Evolutionary conservation across 495 filamentous ascomycete genomes (phyloP), one percentile per base, ranked within the genome.

Genomic region (Staphylotrichum longicolle): DNA sequence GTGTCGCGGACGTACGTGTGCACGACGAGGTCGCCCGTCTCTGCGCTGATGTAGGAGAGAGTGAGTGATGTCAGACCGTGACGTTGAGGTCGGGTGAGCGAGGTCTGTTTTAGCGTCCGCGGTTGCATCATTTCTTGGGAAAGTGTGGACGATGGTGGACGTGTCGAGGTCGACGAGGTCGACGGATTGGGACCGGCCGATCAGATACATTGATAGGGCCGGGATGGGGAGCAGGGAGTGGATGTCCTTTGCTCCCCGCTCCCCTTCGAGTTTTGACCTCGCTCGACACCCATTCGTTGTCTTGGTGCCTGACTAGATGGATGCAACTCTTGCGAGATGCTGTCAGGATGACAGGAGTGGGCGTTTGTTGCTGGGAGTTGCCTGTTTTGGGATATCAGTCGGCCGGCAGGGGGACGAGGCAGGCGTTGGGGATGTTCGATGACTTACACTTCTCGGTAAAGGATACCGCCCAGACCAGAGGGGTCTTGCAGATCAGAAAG

Each of bases 111-210:
- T 12, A 87, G 65, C 0, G 82, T 79, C 9, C 77, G 75, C 9
- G 76, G 77, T 39, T 82, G 79, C 64, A 87, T 82, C 27, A 77
- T 75, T 30, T 82, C 81, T 2, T 86, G 41, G 57, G 53, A 89
- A 84, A 7, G 78, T 81, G 63, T 85, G 77, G 42, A 87, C 75
- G 34, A 85, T 69, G 15, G 68, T 73, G 7, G 76, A 76, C 33
- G 75, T 78, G 30, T 76, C 66, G 1, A 83, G 68, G 64, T 85
- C 79, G 45, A 86, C 73, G 3, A 88, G 71, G 52, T 84, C 82
- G 15, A 84, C 80, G 2, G 77, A 73, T 37, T 73, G 70, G 9
- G 72, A 63, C 30, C 81, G 77, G 39, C 79, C 74, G 34, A 81
- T 72, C 20, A 85, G 77, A 49, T 75, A 75, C 42, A 60, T 57